Conservation (phyloP, 2,329 filamentous ascomycete species). For the Raffaelea arxii region DNA sequence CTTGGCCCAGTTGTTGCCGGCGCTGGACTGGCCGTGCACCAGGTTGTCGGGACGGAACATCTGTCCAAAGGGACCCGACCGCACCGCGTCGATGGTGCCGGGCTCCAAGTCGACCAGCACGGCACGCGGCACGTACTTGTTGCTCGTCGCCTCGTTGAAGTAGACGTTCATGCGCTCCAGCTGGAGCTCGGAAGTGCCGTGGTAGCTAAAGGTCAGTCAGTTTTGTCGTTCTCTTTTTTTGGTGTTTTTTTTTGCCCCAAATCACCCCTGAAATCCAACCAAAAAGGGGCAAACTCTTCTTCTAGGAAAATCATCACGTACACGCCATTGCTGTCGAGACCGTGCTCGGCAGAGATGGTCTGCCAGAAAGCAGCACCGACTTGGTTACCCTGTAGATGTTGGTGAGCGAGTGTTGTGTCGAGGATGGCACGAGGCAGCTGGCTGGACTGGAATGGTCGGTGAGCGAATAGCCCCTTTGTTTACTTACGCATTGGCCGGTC, state of each 20-base stretch:
- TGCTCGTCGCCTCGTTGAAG: slow-evolving; percentile 70
- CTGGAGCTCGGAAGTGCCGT: slow-evolving; percentile 96
- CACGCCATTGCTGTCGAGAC: slow-evolving; percentile 94
- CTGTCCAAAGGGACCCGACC: slow-evolving; percentile 94
- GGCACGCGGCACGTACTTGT: slow-evolving; percentile 99
- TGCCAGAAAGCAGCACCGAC: slow-evolving; percentile 99
- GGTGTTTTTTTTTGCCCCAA: no score
- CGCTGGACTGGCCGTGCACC: slow-evolving; percentile 98
- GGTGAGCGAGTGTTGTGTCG: no score
- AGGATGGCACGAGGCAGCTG: neutral
- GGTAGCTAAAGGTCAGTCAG: slow-evolving; percentile 55
- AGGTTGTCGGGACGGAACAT: slow-evolving; percentile 99
- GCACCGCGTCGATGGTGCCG: slow-evolving; percentile 99
- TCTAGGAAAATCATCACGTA: slow-evolving; percentile 43
- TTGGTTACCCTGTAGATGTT: slow-evolving; percentile 79
- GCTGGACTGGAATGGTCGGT: neutral
- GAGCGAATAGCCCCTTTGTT: neutral
- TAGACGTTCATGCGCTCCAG: slow-evolving; percentile 82
- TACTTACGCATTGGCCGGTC: slow-evolving; percentile 97
- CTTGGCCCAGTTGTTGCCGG: slow-evolving; percentile 99
- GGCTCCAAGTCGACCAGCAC: slow-evolving; percentile 99
- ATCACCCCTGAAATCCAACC: no score
- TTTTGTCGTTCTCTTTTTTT: no score
- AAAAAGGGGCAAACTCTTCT: slow-evolving; percentile 1
- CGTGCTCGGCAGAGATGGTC: slow-evolving; percentile 82